These are phyloP conservation scores for Boletus mariae DNA, from an alignment of 1,284 basidiomycete genomes.

Conservation along the genomic window DNA sequence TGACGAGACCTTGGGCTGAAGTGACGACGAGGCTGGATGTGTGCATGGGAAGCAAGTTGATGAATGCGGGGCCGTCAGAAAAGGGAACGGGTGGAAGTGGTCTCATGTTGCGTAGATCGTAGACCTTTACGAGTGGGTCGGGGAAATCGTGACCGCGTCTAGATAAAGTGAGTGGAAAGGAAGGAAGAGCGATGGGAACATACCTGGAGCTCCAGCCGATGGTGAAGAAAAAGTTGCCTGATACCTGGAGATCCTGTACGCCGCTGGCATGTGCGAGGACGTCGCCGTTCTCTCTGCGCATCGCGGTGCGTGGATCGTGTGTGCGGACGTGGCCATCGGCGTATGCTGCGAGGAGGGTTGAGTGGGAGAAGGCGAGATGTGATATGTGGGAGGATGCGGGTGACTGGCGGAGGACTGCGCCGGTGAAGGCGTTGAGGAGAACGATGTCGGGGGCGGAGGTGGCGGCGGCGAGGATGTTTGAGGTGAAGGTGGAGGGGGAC, in stretches of 20 bases:
- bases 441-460: slow-evolving; percentile 63
- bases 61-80: slow-evolving; percentile 83
- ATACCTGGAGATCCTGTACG: slow-evolving; percentile 77
- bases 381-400: slow-evolving; percentile 55
- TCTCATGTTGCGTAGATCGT: slow-evolving; percentile 83
- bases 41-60: slow-evolving; percentile 79
- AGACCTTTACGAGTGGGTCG: slow-evolving; percentile 91
- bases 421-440: slow-evolving; percentile 72
- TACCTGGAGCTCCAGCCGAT: slow-evolving; percentile 86
- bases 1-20: slow-evolving; percentile 85
- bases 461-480: slow-evolving; percentile 60
- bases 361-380: slow-evolving; percentile 64
- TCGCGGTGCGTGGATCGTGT: slow-evolving; percentile 77
- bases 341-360: slow-evolving; percentile 70
- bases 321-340: slow-evolving; percentile 82
- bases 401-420: slow-evolving; percentile 60
- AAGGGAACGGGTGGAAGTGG: slow-evolving; percentile 84
- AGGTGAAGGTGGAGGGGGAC: slow-evolving; percentile 50
- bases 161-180: slow-evolving; percentile 11
- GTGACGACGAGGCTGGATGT: slow-evolving; percentile 77
- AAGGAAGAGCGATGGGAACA: slow-evolving; percentile 8
- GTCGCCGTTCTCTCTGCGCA: slow-evolving; percentile 46
- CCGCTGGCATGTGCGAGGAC: slow-evolving; percentile 80
- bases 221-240: slow-evolving; percentile 77
- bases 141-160: slow-evolving; percentile 87